Evolutionary conservation across 768 basidiomycete species (phyloP).

Genomic region (Pisolithus marmoratus): DNA sequence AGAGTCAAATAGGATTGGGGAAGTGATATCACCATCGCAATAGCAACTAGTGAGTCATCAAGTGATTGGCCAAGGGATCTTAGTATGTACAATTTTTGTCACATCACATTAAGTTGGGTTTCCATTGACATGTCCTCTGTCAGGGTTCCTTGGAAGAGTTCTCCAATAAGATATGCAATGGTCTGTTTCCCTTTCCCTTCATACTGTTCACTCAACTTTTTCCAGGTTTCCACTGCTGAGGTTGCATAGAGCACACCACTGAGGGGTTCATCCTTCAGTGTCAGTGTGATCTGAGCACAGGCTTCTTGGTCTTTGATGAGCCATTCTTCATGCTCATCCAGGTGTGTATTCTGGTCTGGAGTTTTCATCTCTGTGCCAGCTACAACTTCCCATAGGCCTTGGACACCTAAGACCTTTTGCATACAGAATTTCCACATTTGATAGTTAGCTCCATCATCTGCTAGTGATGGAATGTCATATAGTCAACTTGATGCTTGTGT

Average conservation of each 20-base stretch:
- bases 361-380: not conserved
- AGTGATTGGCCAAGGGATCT: conserved; percentile 9
- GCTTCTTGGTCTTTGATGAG: conserved; percentile 11
- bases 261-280: conserved; percentile 19
- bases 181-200: conserved; percentile 19
- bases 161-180: conserved; percentile 17
- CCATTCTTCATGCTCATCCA: not conserved
- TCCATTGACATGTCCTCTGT: conserved; percentile 12
- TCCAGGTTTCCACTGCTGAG: conserved; percentile 14
- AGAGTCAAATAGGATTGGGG: conserved; percentile 16
- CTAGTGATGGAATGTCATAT: conserved; percentile 7
- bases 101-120: conserved; percentile 16
- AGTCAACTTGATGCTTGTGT: not conserved
- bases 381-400: conserved; percentile 5
- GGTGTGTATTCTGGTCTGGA: not conserved
- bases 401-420: conserved; percentile 15
- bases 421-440: conserved; percentile 8
- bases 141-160: conserved; percentile 17
- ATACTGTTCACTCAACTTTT: conserved; percentile 11
- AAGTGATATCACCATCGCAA: conserved; percentile 17
- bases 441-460: conserved; percentile 7
- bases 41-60: conserved; percentile 15
- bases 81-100: conserved; percentile 10
- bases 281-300: conserved; percentile 18
- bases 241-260: conserved; percentile 11